phyloP scores from a whole-genome alignment of 495 filamentous ascomycete species.

The Podospora pseudopauciseta region DNA sequence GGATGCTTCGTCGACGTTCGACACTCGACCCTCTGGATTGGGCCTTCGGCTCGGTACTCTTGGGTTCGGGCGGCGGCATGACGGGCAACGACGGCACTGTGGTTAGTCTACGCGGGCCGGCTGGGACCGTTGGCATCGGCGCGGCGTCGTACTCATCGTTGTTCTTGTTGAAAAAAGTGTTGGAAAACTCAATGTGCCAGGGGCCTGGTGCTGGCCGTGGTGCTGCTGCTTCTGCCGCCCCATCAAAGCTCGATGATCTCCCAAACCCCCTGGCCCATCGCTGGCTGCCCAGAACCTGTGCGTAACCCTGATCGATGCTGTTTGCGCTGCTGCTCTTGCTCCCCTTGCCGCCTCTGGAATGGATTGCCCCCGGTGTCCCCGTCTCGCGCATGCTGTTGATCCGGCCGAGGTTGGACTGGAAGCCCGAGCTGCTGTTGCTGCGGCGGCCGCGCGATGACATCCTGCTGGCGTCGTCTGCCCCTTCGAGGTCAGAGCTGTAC shows the following conservation, averaged over 20 bases:
- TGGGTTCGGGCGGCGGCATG: constrained; percentile 38
- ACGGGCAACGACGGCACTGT: constrained; percentile 45
- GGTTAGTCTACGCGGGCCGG: constrained; percentile 61
- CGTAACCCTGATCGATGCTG: constrained; percentile 63
- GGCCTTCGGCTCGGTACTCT: constrained; percentile 28
- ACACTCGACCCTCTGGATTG: constrained; percentile 23
- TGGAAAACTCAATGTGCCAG: constrained; percentile 46
- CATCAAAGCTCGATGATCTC: constrained; percentile 77
- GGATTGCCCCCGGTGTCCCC: constrained; percentile 39
- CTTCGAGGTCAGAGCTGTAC: constrained; percentile 66
- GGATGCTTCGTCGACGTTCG: constrained; percentile 59
- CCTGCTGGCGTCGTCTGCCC: constrained; percentile 51
- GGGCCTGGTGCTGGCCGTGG: constrained; percentile 27
- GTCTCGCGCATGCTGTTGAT: constrained; percentile 60
- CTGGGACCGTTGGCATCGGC: constrained; percentile 81
- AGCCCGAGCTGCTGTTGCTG: constrained; percentile 78
- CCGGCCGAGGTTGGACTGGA: constrained; percentile 57
- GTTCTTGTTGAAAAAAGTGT: constrained; percentile 37
- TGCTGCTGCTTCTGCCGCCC: constrained; percentile 49
- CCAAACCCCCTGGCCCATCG: constrained; percentile 55
- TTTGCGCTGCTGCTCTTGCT: constrained; percentile 72
- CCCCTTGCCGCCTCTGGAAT: constrained; percentile 55
- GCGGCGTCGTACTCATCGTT: constrained; percentile 68
- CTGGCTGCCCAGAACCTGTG: constrained; percentile 50
- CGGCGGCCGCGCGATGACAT: constrained; percentile 66